phyloP scores from a whole-genome alignment of 2,329 filamentous ascomycete genomes.

The Trichoderma sp. region DNA sequence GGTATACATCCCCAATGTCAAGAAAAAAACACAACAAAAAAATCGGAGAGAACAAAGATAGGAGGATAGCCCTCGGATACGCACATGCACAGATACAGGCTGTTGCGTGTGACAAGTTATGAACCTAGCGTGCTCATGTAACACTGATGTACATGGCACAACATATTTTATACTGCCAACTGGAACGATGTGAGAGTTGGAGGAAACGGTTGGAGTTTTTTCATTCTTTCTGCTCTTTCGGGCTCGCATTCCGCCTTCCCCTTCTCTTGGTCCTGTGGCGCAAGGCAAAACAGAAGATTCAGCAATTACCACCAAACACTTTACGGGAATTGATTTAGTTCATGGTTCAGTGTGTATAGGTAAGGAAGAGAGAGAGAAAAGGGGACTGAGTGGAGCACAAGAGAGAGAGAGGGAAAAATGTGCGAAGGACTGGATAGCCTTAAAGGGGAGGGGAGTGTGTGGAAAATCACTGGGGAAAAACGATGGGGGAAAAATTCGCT shows the following conservation, averaged over 20 bases:
- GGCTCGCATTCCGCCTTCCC: not conserved
- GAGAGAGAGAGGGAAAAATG: not conserved
- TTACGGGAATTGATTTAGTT: not conserved
- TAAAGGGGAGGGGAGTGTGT: not conserved
- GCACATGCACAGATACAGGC: conserved; percentile 1
- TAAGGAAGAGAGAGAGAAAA: not conserved
- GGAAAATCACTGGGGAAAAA: not conserved
- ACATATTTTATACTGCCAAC: not conserved
- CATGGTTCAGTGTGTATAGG: conserved; percentile 11
- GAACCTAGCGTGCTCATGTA: conserved; percentile 5
- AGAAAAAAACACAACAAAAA: not conserved
- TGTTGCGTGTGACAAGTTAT: not conserved
- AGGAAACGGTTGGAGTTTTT: conserved; percentile 6
- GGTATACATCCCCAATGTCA: not conserved
- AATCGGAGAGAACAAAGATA: not conserved
- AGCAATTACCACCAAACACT: not conserved
- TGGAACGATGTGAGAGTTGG: not conserved
- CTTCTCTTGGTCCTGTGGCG: not conserved
- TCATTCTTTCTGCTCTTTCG: not conserved
- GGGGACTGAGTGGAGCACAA: not conserved
- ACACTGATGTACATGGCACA: not conserved
- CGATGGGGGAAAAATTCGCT: not conserved
- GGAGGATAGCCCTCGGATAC: not conserved
- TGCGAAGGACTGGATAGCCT: not conserved
- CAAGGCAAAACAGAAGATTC: not conserved